A percentile compares a stretch with the other conserved stretches of the same genome.
These are phyloP conservation scores for Funneliformis geosporum DNA, from an alignment of 192 early-diverging fungal genomes.

Conservation along the genomic window DNA sequence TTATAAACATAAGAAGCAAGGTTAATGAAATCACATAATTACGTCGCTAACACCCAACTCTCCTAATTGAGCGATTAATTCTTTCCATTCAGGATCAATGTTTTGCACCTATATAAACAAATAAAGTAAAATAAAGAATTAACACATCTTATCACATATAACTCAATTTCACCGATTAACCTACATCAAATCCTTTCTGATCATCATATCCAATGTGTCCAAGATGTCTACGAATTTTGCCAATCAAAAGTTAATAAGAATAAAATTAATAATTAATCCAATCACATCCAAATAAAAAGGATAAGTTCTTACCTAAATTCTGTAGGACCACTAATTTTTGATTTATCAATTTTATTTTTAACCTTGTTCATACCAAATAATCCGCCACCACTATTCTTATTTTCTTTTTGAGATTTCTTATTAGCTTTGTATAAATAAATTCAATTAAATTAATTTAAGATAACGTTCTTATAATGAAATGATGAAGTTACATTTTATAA, in stretches of 20 bases:
- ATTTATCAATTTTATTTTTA: conserved; percentile 59
- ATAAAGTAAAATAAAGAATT: neutral
- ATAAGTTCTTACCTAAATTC: conserved; percentile 45
- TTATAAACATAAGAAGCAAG: neutral
- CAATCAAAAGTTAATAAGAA: no score
- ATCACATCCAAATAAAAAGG: no score
- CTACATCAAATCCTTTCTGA: conserved; percentile 58
- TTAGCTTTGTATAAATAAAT: conserved; percentile 28
- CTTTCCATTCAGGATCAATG: conserved; percentile 69
- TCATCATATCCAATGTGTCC: conserved; percentile 64
- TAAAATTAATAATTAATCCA: no score
- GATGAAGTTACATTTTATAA: conserved; percentile 31
- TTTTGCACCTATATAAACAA: conserved; percentile 54
- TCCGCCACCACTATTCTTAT: conserved; percentile 45
- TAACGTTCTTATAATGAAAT: conserved; percentile 31
- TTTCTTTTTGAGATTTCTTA: conserved; percentile 41
- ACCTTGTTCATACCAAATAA: conserved; percentile 33
- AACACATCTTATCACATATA: neutral
- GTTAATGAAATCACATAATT: neutral
- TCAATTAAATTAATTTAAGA: neutral
- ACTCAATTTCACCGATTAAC: neutral
- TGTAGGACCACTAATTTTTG: conserved; percentile 59
- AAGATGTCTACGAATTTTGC: conserved; percentile 50
- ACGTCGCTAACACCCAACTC: conserved; percentile 65
- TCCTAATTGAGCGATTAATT: conserved; percentile 68